phyloP scores from a whole-genome alignment of 495 filamentous ascomycete genomes.

The Aspergillus haitiensis region DNA sequence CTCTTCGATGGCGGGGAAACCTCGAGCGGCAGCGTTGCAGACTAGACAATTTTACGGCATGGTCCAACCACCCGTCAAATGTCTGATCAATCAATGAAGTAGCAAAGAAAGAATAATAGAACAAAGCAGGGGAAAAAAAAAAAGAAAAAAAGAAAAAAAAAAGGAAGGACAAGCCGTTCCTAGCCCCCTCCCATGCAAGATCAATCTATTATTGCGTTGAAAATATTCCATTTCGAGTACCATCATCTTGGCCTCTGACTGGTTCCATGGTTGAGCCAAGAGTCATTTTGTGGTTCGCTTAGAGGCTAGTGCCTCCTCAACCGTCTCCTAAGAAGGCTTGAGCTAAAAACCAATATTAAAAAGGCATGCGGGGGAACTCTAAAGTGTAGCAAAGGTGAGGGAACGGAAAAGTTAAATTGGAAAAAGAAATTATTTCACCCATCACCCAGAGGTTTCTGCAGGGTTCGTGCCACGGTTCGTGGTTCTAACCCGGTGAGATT shows the following conservation, averaged over 20 bases:
- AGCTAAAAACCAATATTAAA: not conserved
- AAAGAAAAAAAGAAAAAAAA: no score
- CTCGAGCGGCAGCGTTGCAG: no score
- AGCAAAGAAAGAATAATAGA: no score
- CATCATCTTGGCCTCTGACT: not conserved
- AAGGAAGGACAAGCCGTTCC: not conserved
- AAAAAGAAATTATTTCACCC: no score
- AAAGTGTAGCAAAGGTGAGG: not conserved
- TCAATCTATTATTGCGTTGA: not conserved
- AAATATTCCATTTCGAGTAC: not conserved
- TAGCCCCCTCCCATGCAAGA: not conserved
- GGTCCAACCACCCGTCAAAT: no score
- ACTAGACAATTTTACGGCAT: no score
- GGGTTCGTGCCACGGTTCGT: not conserved
- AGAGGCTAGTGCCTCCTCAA: not conserved
- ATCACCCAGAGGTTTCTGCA: not conserved
- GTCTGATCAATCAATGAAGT: no score
- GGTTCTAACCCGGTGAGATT: not conserved
- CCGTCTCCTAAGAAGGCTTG: constrained; percentile 4
- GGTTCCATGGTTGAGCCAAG: not conserved
- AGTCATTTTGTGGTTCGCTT: not conserved
- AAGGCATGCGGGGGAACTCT: not conserved
- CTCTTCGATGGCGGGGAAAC: no score
- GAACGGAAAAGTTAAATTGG: no score
- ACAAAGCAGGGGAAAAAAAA: no score